Evolutionary conservation across 2,329 filamentous ascomycete species (phyloP).

Genomic region (Epichloe sylvatica): DNA sequence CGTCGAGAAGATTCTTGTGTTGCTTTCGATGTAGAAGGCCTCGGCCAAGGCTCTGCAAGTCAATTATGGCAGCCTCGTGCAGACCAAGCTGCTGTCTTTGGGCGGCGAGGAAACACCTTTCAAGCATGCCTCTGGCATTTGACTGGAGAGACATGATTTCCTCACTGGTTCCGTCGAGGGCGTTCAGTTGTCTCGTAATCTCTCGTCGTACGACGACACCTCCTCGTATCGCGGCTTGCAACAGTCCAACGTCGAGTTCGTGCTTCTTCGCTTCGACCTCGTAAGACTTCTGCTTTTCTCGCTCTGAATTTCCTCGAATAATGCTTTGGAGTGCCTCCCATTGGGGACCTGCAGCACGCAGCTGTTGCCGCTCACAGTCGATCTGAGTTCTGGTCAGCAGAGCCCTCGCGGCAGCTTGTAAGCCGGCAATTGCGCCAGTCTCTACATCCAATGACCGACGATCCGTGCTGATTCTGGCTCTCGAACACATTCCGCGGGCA

Average conservation of each 20-base stretch:
- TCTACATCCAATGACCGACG: conserved; percentile 37
- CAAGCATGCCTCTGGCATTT: conserved; percentile 46
- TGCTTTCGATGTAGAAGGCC: conserved; percentile 51
- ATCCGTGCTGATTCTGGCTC: conserved; percentile 41
- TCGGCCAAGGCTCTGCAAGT: conserved; percentile 53
- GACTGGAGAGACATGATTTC: conserved; percentile 42
- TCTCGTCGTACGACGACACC: conserved; percentile 40
- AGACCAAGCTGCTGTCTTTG: conserved; percentile 42
- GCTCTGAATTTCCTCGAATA: conserved; percentile 33
- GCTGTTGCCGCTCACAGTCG: conserved; percentile 33
- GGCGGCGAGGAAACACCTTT: conserved; percentile 34
- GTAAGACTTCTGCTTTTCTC: conserved; percentile 29
- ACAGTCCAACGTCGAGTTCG: conserved; percentile 25
- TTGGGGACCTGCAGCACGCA: conserved; percentile 33
- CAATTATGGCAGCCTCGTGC: conserved; percentile 41
- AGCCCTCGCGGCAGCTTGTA: conserved; percentile 56
- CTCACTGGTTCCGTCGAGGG: conserved; percentile 31
- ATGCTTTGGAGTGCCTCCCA: conserved; percentile 33
- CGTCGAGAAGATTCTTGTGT: conserved; percentile 49
- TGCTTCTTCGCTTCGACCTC: conserved; percentile 35
- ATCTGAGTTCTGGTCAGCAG: conserved; percentile 43
- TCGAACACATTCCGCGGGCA: conserved; percentile 51
- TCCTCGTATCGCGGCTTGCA: conserved; percentile 41
- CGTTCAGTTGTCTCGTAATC: conserved; percentile 33
- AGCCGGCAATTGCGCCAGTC: conserved; percentile 33